Evolutionary conservation across 306 rosid genomes (phyloP), one percentile per base, ranked within the genome.

Genomic region (Malus asiatica): DNA sequence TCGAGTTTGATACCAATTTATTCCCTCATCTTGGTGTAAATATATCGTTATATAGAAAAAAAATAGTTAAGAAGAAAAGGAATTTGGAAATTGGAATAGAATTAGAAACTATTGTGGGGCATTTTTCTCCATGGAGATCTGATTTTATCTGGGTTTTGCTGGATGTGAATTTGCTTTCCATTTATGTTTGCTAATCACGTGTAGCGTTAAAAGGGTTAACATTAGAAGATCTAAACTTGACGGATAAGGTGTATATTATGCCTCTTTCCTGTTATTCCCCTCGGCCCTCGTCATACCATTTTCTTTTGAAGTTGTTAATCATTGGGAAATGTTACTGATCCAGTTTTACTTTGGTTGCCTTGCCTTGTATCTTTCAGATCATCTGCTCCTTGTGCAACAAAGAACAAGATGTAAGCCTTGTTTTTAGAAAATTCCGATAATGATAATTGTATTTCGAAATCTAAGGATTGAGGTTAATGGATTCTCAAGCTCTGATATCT

Each of bases 391-490:
- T 87, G 51, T 93, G 98, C 81, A 79, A 80, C 48, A 91, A 91
- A 51, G 93, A 91, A 66, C 98, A 91, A 88, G 96, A 91, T 81
- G 98, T 91, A 76, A 80, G 91, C 72, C 46, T n/a, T 70, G 25
- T 19, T 51, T 53, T 57, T 33, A 22, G 42, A 11, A 18, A 61
- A 19, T 29, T 66, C 63, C 53, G 12, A 33, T 70, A 65, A 12
- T 14, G 12, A 23, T 46, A 4, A 58, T 27, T 7, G 16, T 52
- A 27, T 63, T 78, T 48, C 35, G 33, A 45, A 16, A 12, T 40
- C 45, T 65, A 27, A 48, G 29, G 38, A 6, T 19, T 38, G 38
- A 57, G 40, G 23, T 65, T 57, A 6, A 18, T 68, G 80, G 76
- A 13, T 59, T 16, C 19, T 40, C 3, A 51, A 61, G 75, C 67